Evolutionary conservation across 139 green algal species (phyloP).

Genomic region (Coelastrella sp.): DNA sequence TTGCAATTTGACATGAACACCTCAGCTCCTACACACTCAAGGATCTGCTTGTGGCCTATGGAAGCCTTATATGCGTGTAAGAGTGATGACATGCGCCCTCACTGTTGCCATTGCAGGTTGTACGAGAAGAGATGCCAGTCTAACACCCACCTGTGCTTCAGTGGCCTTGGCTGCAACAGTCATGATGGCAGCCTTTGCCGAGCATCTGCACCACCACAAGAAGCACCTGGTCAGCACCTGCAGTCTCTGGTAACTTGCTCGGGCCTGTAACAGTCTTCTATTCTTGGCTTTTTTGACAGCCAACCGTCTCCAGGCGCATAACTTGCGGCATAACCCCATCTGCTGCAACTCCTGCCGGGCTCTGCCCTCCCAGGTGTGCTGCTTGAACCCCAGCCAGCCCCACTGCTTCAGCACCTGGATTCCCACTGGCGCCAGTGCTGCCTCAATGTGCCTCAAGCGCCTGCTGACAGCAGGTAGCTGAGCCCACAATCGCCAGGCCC

Average conservation of each 20-base stretch:
- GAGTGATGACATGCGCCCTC: too few species aligned
- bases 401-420: conserved; percentile 6
- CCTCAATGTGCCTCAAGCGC: background rate
- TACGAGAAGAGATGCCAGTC: too few species aligned
- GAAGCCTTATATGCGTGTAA: too few species aligned
- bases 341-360: background rate
- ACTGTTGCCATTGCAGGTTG: too few species aligned
- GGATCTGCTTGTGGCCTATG: too few species aligned
- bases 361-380: conserved; percentile 44
- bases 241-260: background rate
- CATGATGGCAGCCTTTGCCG: background rate
- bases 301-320: conserved; percentile 18
- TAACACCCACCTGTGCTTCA: too few species aligned
- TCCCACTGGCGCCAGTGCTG: background rate
- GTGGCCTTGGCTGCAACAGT: too few species aligned
- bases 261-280: conserved; percentile 13
- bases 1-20: too few species aligned
- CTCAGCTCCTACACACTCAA: too few species aligned
- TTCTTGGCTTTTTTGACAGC: background rate
- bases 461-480: background rate
- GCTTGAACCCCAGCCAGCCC: conserved; percentile 47
- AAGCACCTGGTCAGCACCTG: background rate
- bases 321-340: background rate
- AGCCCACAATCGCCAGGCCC: background rate
- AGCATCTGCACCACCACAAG: background rate